Evolutionary conservation across 2,329 filamentous ascomycete species (phyloP), one percentile per base, ranked within the genome.

Genomic region (Verticillium zaregamsianum): DNA sequence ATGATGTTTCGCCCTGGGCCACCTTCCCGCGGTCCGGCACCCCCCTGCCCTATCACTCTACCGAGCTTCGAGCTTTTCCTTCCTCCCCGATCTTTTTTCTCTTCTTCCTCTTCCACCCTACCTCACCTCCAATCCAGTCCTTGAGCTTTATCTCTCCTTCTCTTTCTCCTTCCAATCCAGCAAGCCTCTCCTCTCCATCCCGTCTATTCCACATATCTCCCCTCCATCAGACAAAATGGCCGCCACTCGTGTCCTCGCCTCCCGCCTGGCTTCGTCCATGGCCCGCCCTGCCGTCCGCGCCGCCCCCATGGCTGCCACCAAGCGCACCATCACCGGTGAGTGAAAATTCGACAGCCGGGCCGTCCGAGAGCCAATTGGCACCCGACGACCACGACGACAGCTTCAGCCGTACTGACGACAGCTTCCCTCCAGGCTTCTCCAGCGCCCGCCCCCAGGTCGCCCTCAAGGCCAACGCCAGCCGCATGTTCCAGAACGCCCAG

Each of bases 311-410:
- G 58, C 49, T 32, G 58, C 58, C 78, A 85, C 89, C 82, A 90
- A 90, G 85, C 90, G 90, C 79, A 89, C 89, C 81, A 87, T 90
- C 82, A 83, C 86, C 75, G 87, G 88, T 91, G 87, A 82, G 86
- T 81, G 63, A 61, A 64, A 64, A 63, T 58, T 35, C 57, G 60
- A 31, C 45, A 40, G 45, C 60, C 40, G 39, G 33, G 28, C 49
- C 33, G 37, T 52, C 40, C 54, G 37, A 62, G 57, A 37, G 25
- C 14, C 45, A 49, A 45, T 31, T 32, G 17, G 58, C 33, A 14
- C 37, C 20, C 20, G 54, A 31, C 25, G 25, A n/a, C 25, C 17
- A 17, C 17, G 12, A 32, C 57, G 52, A 58, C n/a, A 59, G n/a
- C 39, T 45, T 33, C 28, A 40, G 58, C 55, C 67, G 69, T 72